Base-by-base conservation (phyloP, 768 basidiomycete species). In the Macrocybe gigantea region DNA sequence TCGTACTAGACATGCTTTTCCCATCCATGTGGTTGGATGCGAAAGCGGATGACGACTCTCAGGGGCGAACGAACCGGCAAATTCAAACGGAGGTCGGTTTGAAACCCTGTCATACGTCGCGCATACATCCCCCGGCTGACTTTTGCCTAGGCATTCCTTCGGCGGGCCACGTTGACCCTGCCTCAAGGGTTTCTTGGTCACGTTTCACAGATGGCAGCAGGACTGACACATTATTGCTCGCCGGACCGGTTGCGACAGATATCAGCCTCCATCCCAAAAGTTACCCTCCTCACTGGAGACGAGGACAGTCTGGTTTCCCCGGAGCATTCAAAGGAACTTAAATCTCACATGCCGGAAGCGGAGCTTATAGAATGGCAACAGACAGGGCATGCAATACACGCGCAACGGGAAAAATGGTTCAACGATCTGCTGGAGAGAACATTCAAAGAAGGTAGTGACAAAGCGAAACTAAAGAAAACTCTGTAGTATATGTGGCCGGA, bases 161-260 rank as follows among this genome's bases (percentile, higher is more conserved):
- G 58, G 12, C 79, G 83, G 13, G 64, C 79, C 12, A 54, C 62
- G 5, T 64, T 76, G 6, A 81, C 83, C 1, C 74, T 72, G 33
- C 78, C 77, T 2, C 90, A 89, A 53, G 68, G 65, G 2, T 60
- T 82, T 44, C 50, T 77, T 12, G 89, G 89, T 0, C 65, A 77
- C 29, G 48, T 92, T 11, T 88, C 84, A 8, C 91, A 93, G 61
- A 81, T 86, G 78, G 70, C 67, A 10, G 86, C 89, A 1, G 81
- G 57, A 0, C 52, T 86, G 1, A 84, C 82, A 0, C 88, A 91
- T 58, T 57, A 73, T 45, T 80, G 88, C 53, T 57, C 66, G 5
- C 62, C 74, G 0, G 68, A 69, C 0, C 71, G 75, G 5, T 69
- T 85, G 13, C 62, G 64, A 9, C 58, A 50, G 33, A 76, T 88